Base-by-base conservation (phyloP, 2,329 filamentous ascomycete genomes). In the Purpureocillium lavendulum region DNA sequence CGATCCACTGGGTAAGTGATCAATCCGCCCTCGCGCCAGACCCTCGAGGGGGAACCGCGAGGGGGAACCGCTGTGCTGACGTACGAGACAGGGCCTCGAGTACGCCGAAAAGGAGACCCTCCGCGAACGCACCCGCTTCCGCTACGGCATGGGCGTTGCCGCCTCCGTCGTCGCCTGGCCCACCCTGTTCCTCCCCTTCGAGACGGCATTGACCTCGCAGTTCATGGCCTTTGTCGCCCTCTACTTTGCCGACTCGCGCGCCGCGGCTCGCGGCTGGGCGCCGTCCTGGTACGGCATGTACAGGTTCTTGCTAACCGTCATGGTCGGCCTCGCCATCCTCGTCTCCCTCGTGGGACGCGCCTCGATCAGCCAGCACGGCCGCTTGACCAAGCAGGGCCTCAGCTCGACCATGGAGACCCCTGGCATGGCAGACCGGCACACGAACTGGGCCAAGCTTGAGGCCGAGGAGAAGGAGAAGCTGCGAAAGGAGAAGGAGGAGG, bases 261-360 rank as follows among this genome's bases (percentile, higher is more conserved):
- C 87, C 12, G 75, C 82, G 8, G 72, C 74, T 38, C 69, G 71
- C 31, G 89, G 88, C 48, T 92, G 85, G 82, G 81, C 83, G 3
- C 89, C 89, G 17, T 57, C 70, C 30, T 96, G 89, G 89, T 96
- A 95, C 60, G 75, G 72, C 43, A 84, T 81, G 36, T 96, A 96
- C 68, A 86, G 90, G 28, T 96, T 95, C 62, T 82, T 94, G 8
- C 71, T 96, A 51, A 96, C 90, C 2, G 90, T 89, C 59, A 75
- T 96, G 44, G 89, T 95, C 21, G 89, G 90, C 30, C 70, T 77
- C 33, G 82, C 84, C 46, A 90, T 96, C 49, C 79, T 92, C 32
- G 66, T 87, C 50, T 90, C 78, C 46, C 67, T 96, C 49, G 75
- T 96, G 46, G 87, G 87, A 31, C 80, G 89, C 45, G 84, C 88